Evolutionary conservation across 2,329 filamentous ascomycete species (phyloP), one percentile per base, ranked within the genome.

Genomic region (Neofusicoccum umdonicola): DNA sequence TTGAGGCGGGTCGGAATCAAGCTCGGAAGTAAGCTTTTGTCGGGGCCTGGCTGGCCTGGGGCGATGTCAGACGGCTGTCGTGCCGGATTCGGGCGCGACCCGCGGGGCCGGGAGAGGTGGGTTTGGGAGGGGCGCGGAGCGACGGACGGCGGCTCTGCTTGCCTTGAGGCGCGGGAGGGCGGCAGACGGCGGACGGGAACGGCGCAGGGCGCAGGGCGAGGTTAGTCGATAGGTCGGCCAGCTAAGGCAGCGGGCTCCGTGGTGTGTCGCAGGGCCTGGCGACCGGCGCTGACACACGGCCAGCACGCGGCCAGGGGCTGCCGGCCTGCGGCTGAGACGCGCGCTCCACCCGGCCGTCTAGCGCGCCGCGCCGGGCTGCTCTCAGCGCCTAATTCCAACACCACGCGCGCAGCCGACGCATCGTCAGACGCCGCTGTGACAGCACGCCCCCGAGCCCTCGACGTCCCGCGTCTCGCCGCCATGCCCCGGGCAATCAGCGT

Each of bases 1-100:
- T 17, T 11, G 51, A 22, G 35, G 35, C 19, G 19, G 17, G 45
- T 41, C 19, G 34, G 52, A 13, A 37, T 27, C 52, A 58, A 58
- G 54, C 39, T 31, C 27, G 27, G 27, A 31, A 31, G 27, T 31
- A 31, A 31, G 27, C 27, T 31, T 44, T 58, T 19, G 41, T 22
- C 11, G 54, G 22, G 54, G 54, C 52, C 51, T 22, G 42, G 52
- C n/a, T 56, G 34, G 54, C 41, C 54, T 45, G 54, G 54, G 39
- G 54, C 39, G 27, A 45, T 44, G 54, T 45, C 39, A 58, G 54
- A 58, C 54, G 54, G 54, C 39, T 35, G 54, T 34, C 8, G 54
- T 58, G 22, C 56, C 42, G 56, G 56, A 47, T 47, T 47, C 41
- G 54, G 56, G 54, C 54, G 12, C 56, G 42, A 47, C 41, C 56